Evolutionary conservation across 805 yeast species (phyloP), one percentile per base, ranked within the genome.

Genomic region (Nakazawaea wyomingensis): DNA sequence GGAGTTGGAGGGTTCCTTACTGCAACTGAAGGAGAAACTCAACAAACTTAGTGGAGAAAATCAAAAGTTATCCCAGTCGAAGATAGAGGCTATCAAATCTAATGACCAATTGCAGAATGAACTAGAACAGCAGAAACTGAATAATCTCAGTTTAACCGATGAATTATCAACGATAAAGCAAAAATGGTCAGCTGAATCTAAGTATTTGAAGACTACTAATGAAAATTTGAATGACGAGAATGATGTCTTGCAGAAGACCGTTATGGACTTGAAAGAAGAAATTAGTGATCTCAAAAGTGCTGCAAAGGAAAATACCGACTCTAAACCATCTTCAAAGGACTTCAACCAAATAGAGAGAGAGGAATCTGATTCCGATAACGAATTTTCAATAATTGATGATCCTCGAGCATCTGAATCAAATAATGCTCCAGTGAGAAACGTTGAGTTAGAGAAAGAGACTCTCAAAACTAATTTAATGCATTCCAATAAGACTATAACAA

Each of bases 191-290:
- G 52, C 56, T 24, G 80, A 80, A 44, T 51, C 78, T 6, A 61
- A 60, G 22, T 78, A 71, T 14, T 61, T 81, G 45, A 77, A 71
- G 50, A 58, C 57, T 3, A 71, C 76, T 37, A 75, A 82, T 37
- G 71, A 70, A 26, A 81, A 76, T 37, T 62, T 84, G 47, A 84
- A 83, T 55, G 83, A 81, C 52, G 89, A 82, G 54, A 83, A 83
- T 59, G 85, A 80, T 49, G 66, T 67, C 18, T 63, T 82, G 43
- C 76, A 53, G 57, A 64, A 48, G 65, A 71, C 57, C 50, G 64
- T 54, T 51, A 54, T 43, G 48, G 50, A 33, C 22, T 60, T 45
- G 54, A 52, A 41, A 27, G 47, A 29, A 40, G 57, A 26, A n/a
- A 9, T 39, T 13, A 32, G 42, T 5, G 34, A 33, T 10, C 20